phyloP scores from a whole-genome alignment of 768 basidiomycete species.

The Tricholoma flavovirens region DNA sequence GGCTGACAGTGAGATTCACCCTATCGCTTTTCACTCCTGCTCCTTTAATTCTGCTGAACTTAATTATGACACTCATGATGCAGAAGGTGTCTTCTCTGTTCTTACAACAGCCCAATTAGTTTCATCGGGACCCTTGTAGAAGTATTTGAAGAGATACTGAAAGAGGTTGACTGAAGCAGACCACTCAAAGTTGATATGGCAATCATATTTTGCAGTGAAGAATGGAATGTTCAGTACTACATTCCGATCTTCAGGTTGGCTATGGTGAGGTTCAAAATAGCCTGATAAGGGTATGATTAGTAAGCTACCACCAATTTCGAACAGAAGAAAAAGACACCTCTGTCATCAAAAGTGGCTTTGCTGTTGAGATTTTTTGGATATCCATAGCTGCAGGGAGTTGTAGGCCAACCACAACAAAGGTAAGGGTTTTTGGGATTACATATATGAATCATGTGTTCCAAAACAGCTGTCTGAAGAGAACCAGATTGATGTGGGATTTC shows the following conservation, averaged over 20 bases:
- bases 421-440: neutral
- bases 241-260: neutral
- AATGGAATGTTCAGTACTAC: constrained; percentile 22
- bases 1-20: too few species aligned
- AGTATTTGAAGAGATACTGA: constrained; percentile 35
- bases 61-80: too few species aligned
- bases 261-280: neutral
- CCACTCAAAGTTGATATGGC: constrained; percentile 33
- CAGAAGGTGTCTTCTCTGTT: neutral
- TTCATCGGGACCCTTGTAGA: too few species aligned
- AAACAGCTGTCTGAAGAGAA: neutral
- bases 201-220: constrained; percentile 19
- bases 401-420: neutral
- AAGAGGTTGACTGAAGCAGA: constrained; percentile 26
- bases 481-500: neutral
- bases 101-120: neutral
- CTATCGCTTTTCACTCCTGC: too few species aligned
- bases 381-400: neutral
- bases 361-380: neutral
- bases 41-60: too few species aligned
- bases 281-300: neutral
- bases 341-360: neutral
- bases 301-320: too few species aligned
- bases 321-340: neutral
- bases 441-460: too few species aligned